Evolutionary conservation across 2,329 filamentous ascomycete genomes (phyloP).

Genomic region (Phyllosticta paracitricarpa): DNA sequence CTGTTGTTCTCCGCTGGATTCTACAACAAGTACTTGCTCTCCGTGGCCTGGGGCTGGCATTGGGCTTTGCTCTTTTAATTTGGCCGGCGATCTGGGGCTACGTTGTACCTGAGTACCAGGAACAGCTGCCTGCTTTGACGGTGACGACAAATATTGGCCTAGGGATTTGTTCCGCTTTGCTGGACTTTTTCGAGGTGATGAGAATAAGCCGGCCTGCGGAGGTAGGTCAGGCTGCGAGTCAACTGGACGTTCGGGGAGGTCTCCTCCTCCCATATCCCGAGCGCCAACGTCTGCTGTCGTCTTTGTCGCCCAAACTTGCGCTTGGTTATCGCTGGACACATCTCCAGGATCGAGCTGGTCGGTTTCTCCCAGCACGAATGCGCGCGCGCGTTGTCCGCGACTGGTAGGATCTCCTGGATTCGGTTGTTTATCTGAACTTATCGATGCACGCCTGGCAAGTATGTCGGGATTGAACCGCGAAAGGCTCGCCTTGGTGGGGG

Average conservation of each 20-base stretch:
- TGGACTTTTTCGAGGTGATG: conserved; percentile 5
- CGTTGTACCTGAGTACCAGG: neutral
- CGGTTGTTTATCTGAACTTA: conserved; percentile 9
- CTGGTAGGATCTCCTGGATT: conserved; percentile 12
- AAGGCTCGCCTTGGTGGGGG: conserved; percentile 31
- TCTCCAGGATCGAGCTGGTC: neutral
- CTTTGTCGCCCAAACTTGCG: neutral
- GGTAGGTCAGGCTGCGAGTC: conserved; percentile 2
- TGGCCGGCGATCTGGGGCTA: neutral
- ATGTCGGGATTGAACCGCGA: conserved; percentile 27
- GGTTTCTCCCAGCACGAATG: conserved; percentile 15
- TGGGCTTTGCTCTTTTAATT: neutral
- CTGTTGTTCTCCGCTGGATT: neutral
- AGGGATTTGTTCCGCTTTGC: neutral
- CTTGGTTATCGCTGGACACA: neutral
- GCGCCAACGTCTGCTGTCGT: neutral
- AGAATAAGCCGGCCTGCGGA: conserved; percentile 1
- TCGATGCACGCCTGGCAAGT: conserved; percentile 12
- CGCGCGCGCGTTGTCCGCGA: conserved; percentile 17
- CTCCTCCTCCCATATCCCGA: neutral
- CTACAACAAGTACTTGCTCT: neutral
- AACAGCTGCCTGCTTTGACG: conserved; percentile 3
- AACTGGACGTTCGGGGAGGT: neutral
- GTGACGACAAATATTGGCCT: conserved; percentile 5
- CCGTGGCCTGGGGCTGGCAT: neutral